A percentile compares a stretch with the other conserved stretches of the same genome.
Conservation (phyloP, 2,329 filamentous ascomycete species). For the Fusarium falciforme region DNA sequence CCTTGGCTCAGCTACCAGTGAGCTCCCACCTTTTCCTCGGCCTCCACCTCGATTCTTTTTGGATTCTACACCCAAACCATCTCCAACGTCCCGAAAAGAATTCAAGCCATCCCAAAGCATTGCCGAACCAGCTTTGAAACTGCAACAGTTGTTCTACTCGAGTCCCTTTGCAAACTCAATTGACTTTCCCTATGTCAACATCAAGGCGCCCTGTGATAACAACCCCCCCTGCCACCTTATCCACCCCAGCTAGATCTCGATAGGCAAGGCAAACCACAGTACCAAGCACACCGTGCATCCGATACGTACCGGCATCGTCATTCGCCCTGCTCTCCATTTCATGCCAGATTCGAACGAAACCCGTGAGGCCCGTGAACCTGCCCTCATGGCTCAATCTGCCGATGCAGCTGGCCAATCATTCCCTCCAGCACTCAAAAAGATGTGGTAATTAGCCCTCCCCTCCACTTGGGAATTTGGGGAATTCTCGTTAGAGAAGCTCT, state of each 20-base stretch:
- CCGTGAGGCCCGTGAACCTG: neutral
- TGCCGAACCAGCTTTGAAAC: neutral
- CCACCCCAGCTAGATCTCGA: constrained; percentile 24
- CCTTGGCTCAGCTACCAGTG: constrained; percentile 11
- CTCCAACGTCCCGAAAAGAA: neutral
- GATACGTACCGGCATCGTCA: constrained; percentile 18
- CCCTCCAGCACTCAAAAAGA: neutral
- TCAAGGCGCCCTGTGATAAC: neutral
- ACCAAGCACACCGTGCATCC: constrained; percentile 9
- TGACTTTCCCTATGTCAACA: neutral
- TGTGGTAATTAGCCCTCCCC: constrained; percentile 7
- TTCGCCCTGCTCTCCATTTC: neutral
- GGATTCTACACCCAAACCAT: neutral
- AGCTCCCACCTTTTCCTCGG: neutral
- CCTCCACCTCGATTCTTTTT: neutral
- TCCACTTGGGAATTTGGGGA: neutral
- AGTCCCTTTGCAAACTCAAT: neutral
- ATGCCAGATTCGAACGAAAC: constrained; percentile 2
- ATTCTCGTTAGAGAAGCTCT: constrained; percentile 3
- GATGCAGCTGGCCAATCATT: constrained; percentile 18
- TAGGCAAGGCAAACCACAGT: constrained; percentile 17
- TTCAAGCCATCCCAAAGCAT: neutral
- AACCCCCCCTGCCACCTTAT: constrained; percentile 11
- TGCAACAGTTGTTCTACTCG: neutral
- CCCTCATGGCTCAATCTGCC: neutral